Base-by-base conservation (phyloP, 2,329 filamentous ascomycete genomes). In the Arthroderma sp. region DNA sequence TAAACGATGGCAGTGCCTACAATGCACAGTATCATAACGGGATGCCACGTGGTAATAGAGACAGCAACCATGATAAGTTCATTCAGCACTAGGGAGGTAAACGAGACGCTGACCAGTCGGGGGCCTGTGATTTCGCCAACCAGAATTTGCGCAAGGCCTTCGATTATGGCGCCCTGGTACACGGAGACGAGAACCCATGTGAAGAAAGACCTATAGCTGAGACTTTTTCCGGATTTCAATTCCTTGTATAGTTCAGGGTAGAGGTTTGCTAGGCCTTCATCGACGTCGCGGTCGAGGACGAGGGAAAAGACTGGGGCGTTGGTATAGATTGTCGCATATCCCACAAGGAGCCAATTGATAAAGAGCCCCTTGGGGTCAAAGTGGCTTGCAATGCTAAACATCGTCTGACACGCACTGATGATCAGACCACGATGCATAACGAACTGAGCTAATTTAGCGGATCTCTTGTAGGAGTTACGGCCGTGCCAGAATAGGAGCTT, bases 401-500 rank as follows among this genome's bases (percentile, higher is more conserved):
- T 90, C 0, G 93, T 97, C 74, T 98, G 93, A 66, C 91, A 96
- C 28, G 97, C 90, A 56, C 83, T 86, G 67, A 98, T 95, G 66
- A 98, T 95, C 47, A 98, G 77, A 54, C 93, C 93, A 66, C 93
- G 87, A 69, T 98, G 94, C 66, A 98, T 98, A 66, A 98, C 91
- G 71, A 98, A 98, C 70, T 97, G 94, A 0, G 88, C 90, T 23
- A 98, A 81, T 74, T 98, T 98, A 28, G 93, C 93, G 59, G 84
- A 89, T 49, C 94, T 83, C 73, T 97, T 97, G 78, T 98, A 98
- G 65, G 86, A 91, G 74, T 98, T 98, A 33, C 94, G 84, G 0
- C 93, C 93, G 69, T 98, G 94, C 93, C 94, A 98, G 38, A 98
- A 90, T n/a, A 98, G 81, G 1, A 98, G 80, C 72, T 97, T 98